phyloP scores from a whole-genome alignment of 495 filamentous ascomycete species.

The Aspergillus heteromorphus region DNA sequence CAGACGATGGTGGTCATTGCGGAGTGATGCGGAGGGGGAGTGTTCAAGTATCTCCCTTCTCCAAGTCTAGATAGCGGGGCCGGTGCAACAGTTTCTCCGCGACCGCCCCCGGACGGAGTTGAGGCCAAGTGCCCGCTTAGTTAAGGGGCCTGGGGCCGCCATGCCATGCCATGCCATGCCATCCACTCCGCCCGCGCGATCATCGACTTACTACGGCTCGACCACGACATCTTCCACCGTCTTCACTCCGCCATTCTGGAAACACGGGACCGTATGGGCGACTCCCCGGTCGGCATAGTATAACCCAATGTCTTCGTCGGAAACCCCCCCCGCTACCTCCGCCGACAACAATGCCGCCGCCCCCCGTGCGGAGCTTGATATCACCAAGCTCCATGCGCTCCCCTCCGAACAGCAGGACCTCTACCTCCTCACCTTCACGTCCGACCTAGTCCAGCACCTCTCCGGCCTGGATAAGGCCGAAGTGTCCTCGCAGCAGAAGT shows the following conservation, averaged over 20 bases:
- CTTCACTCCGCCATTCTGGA: conserved; percentile 3
- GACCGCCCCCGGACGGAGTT: conserved; percentile 23
- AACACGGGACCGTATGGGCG: conserved; percentile 19
- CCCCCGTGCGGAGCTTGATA: conserved; percentile 63
- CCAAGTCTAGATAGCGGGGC: neutral
- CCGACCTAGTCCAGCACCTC: conserved; percentile 76
- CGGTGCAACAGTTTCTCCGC: conserved; percentile 37
- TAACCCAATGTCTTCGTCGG: conserved; percentile 39
- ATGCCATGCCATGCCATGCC: too few species aligned
- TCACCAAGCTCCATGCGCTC: conserved; percentile 80
- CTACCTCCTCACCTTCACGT: conserved; percentile 83
- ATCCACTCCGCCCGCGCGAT: neutral
- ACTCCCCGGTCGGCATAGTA: conserved; percentile 13
- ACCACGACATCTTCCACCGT: neutral
- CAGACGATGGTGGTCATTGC: conserved; percentile 15
- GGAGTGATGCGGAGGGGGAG: neutral
- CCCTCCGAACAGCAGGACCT: conserved; percentile 95
- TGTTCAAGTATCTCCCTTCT: neutral
- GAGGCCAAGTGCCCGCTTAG: conserved; percentile 25
- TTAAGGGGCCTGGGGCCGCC: conserved; percentile 25
- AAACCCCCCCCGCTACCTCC: conserved; percentile 23
- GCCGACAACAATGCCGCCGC: conserved; percentile 32
- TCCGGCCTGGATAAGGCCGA: conserved; percentile 66
- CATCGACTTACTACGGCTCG: neutral
- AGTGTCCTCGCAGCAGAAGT: conserved; percentile 79